These are phyloP conservation scores for Melampsora larici-populina DNA, from an alignment of 1,284 basidiomycete genomes.

Conservation along the genomic window DNA sequence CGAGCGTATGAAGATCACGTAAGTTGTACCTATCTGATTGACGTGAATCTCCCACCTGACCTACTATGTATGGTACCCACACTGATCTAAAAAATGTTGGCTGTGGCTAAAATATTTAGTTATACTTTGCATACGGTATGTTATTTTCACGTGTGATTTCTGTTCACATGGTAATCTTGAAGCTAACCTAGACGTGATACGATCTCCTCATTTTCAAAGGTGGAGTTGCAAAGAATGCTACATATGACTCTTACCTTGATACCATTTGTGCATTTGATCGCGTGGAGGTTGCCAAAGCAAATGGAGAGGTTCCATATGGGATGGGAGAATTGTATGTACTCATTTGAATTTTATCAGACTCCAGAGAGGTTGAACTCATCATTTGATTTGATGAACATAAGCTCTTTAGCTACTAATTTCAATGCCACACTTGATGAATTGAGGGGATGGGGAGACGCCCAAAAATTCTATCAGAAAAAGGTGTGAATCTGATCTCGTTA, in stretches of 20 bases:
- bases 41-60: neutral
- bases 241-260: constrained; percentile 64
- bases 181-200: neutral
- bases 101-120: neutral
- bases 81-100: neutral
- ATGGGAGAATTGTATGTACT: constrained; percentile 31
- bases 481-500: constrained; percentile 64
- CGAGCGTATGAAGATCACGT: constrained; percentile 43
- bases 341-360: neutral
- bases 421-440: constrained; percentile 59
- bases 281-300: neutral
- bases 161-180: constrained; percentile 55
- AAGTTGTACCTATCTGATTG: neutral
- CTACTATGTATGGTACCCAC: neutral
- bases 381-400: constrained; percentile 57
- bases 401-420: constrained; percentile 69
- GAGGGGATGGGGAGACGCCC: constrained; percentile 65
- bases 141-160: neutral
- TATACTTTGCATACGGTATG: constrained; percentile 40
- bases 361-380: neutral
- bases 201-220: constrained; percentile 49
- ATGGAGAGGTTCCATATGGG: constrained; percentile 25
- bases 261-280: constrained; percentile 62
- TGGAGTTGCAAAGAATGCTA: constrained; percentile 65
- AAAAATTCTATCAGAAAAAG: constrained; percentile 65